phyloP scores from a whole-genome alignment of 768 basidiomycete species.

The Rhodotorula kratochvilovae region DNA sequence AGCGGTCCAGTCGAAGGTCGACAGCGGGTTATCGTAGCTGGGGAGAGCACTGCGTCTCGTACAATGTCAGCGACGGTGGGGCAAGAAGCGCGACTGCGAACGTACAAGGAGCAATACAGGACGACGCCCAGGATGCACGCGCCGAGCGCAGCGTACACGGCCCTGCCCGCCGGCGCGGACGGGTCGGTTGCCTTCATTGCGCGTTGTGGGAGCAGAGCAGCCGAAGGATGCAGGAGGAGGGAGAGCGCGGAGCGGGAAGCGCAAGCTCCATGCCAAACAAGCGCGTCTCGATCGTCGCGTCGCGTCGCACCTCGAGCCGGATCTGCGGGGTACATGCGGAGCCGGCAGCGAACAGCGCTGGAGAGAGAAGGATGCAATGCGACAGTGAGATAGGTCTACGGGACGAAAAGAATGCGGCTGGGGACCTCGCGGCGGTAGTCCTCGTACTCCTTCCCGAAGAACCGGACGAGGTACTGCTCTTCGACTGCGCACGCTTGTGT shows the following conservation, averaged over 20 bases:
- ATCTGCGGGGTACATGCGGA: not conserved
- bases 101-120: not conserved
- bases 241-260: no score
- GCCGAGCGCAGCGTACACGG: not conserved
- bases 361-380: not conserved
- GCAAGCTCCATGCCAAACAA: not conserved
- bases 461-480: slow-evolving; percentile 69
- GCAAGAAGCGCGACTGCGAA: accelerated
- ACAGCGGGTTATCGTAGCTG: not conserved
- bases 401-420: slow-evolving; percentile 83
- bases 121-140: not conserved
- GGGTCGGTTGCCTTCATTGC: not conserved
- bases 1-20: not conserved
- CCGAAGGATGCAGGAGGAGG: no score
- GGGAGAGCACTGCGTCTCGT: not conserved
- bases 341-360: not conserved
- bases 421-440: slow-evolving; percentile 70
- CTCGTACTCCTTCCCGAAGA: slow-evolving; percentile 85
- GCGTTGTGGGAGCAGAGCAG: not conserved
- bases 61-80: not conserved
- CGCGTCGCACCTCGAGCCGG: not conserved
- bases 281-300: not conserved
- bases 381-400: slow-evolving; percentile 46
- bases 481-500: slow-evolving; percentile 60
- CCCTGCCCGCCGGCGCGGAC: not conserved